Evolutionary conservation across 441 rosid species (phyloP), one percentile per base, ranked within the genome.

Genomic region (Viola pubescens): DNA sequence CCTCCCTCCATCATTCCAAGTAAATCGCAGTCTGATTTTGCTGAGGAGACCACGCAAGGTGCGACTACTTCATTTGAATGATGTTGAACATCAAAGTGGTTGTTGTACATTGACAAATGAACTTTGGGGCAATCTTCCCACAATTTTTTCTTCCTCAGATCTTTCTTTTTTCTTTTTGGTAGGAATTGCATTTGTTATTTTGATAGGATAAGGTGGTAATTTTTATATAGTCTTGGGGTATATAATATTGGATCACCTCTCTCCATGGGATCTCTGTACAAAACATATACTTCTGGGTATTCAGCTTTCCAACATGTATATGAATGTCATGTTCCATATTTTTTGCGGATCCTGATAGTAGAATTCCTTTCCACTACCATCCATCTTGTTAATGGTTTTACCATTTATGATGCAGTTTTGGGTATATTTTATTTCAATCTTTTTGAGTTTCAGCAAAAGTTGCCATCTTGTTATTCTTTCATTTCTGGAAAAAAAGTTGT

Each of bases 1-100:
- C 89, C 99, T 51, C 82, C 87, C 16, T 44, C 63, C 53, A 78
- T 70, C 26, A 55, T 77, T 56, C 74, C 85, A 3, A 76, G 73
- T 66, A 76, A 59, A 74, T 83, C 89, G 12, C 87, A 74, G 63
- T 69, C 94, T 6, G 99, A 85, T 70, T 64, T 79, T 37, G 72
- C 62, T 8, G 91, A 88, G 65, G 97, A 86, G 37, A 76, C 77
- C 49, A 52, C 78, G 11, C 83, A 78, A 74, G 69, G 62, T 14
- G 73, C 34, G 34, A 26, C 75, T 43, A 69, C 73, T 38, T 54
- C 73, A 40, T 71, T 72, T 52, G 84, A 82, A 62, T 68, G 80
- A 82, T 64, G 43, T 47, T 8, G 41, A 34, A 26, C 59, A 54
- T 54, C 55, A 40, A 10, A 56, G 37, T 46, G 49, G n/a, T 65